Percentiles rank a stretch among this genome's conserved stretches.
Conservation (phyloP, 2,329 filamentous ascomycete genomes). For the Botrytis paeoniae region DNA sequence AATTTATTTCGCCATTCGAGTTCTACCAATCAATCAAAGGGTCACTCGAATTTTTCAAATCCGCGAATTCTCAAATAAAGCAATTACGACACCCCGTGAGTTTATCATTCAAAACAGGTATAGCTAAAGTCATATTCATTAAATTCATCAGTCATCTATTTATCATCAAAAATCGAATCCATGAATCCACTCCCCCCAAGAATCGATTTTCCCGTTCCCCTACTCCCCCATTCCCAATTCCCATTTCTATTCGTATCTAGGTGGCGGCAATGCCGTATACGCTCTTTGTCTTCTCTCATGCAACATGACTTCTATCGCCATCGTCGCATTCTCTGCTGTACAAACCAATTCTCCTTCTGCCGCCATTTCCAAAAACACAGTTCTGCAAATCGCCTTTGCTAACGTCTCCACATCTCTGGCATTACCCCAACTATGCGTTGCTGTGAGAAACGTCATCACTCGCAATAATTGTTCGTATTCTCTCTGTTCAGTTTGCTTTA, state of each 20-base stretch:
- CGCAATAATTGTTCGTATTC: constrained; percentile 1
- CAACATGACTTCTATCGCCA: constrained; percentile 21
- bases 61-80: background rate
- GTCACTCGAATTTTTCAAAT: background rate
- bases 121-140: background rate
- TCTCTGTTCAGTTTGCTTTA: background rate
- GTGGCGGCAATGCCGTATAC: background rate
- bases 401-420: constrained; percentile 30
- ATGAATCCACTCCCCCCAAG: background rate
- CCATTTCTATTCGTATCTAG: constrained; percentile 5
- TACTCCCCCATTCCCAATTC: background rate
- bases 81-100: background rate
- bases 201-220: background rate
- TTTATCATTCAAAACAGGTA: background rate
- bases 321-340: background rate
- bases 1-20: background rate
- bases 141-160: background rate
- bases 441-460: constrained; percentile 14
- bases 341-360: constrained; percentile 18
- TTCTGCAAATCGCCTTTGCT: constrained; percentile 21
- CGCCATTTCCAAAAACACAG: constrained; percentile 15
- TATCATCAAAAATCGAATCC: background rate
- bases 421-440: constrained; percentile 26
- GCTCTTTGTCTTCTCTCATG: constrained; percentile 15
- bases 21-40: background rate